Percentiles rank a stretch among this genome's conserved stretches.
phyloP scores from a whole-genome alignment of 495 filamentous ascomycete species.

The Parathielavia hyrcaniae region DNA sequence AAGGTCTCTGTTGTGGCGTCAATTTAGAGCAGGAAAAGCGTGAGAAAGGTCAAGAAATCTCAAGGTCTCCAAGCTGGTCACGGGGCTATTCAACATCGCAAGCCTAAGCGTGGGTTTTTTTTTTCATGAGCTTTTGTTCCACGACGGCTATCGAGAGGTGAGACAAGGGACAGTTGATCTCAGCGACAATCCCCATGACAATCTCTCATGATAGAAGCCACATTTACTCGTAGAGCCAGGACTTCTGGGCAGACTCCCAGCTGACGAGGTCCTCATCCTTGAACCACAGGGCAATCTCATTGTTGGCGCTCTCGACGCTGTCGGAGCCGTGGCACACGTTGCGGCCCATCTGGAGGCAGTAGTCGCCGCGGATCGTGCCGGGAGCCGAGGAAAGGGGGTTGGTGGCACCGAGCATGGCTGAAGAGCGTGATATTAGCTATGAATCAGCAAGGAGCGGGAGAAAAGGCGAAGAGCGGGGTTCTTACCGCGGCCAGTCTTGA shows the following conservation, averaged over 20 bases:
- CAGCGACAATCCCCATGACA: neutral
- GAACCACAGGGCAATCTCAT: slow-evolving; percentile 99
- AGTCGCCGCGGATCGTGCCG: slow-evolving; percentile 86
- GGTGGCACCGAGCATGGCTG: slow-evolving; percentile 90
- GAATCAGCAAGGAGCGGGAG: neutral
- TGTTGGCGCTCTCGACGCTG: slow-evolving; percentile 95
- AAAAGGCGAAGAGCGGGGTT: neutral
- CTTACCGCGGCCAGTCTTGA: slow-evolving; percentile 91
- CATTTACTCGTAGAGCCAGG: slow-evolving; percentile 93
- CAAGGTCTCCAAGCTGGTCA: no score
- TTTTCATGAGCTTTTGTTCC: neutral
- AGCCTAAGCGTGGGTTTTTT: no score
- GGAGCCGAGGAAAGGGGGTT: slow-evolving; percentile 91
- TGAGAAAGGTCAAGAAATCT: no score
- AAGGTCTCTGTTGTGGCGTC: no score
- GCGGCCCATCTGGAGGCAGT: slow-evolving; percentile 70
- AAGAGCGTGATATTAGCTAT: slow-evolving; percentile 24
- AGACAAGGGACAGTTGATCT: neutral
- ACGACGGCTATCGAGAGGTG: neutral
- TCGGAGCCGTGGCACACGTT: slow-evolving; percentile 99
- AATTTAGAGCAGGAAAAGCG: no score
- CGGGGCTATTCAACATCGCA: no score
- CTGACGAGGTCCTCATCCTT: slow-evolving; percentile 67
- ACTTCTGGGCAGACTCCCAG: slow-evolving; percentile 71
- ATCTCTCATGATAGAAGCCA: neutral